A percentile compares a stretch with the other conserved stretches of the same genome.
Evolutionary conservation across 1,284 basidiomycete genomes (phyloP).

Genomic region (Mycena sp.): DNA sequence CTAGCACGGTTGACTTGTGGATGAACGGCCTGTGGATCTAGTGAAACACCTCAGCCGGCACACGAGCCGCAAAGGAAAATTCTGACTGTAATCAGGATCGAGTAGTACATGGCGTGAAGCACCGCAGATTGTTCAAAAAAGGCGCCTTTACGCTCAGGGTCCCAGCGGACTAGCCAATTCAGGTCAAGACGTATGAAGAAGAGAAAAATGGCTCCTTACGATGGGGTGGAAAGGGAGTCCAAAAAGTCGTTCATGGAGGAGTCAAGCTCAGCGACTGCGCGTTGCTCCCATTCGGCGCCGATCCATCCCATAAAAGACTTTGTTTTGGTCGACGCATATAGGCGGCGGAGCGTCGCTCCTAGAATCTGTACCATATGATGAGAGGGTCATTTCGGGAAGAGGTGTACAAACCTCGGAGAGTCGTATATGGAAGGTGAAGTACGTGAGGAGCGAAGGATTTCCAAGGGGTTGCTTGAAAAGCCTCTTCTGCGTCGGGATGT

Average conservation of each 20-base stretch:
- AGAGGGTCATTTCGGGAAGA: too few relatives aligned
- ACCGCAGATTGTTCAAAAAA: constrained; percentile 21
- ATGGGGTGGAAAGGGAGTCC: constrained; percentile 20
- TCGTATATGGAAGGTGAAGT: background rate
- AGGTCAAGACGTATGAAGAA: background rate
- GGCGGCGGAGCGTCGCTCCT: constrained; percentile 15
- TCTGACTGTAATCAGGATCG: constrained; percentile 13
- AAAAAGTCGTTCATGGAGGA: constrained; percentile 28
- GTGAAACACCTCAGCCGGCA: background rate
- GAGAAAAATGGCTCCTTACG: background rate
- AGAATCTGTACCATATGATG: too few relatives aligned
- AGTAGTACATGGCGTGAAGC: constrained; percentile 15
- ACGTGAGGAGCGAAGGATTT: constrained; percentile 17
- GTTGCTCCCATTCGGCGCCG: constrained; percentile 49
- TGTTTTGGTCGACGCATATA: constrained; percentile 43
- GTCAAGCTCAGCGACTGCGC: too few relatives aligned
- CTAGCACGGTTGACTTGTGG: constrained; percentile 27
- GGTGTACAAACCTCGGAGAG: constrained; percentile 22
- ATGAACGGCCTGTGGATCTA: constrained; percentile 68
- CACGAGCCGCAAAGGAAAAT: background rate
- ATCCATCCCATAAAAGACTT: constrained; percentile 47
- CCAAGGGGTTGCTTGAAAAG: constrained; percentile 17
- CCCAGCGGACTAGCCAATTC: constrained; percentile 17
- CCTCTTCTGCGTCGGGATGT: too few relatives aligned
- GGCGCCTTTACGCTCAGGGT: constrained; percentile 8